phyloP scores from a whole-genome alignment of 2,329 filamentous ascomycete species.

The Monosporascus sp. region DNA sequence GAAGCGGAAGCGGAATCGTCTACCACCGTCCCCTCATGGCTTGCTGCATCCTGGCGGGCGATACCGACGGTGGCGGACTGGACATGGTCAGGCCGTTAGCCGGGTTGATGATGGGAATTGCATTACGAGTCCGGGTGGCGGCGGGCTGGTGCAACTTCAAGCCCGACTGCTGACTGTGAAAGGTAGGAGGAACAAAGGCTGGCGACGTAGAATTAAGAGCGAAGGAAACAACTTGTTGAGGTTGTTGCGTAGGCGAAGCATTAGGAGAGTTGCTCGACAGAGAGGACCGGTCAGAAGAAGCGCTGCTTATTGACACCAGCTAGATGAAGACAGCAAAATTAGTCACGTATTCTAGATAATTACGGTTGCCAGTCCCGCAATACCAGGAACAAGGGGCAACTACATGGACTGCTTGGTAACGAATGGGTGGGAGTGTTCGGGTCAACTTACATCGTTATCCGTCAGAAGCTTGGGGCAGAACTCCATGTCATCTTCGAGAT shows the following conservation, averaged over 20 bases:
- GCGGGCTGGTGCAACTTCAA: constrained; percentile 88
- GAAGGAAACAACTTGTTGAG: constrained; percentile 73
- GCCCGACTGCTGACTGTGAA: constrained; percentile 59
- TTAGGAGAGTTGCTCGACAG: constrained; percentile 91
- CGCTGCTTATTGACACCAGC: constrained; percentile 87
- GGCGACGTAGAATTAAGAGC: constrained; percentile 65
- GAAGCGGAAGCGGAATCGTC: constrained; percentile 30
- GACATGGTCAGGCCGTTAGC: constrained; percentile 82
- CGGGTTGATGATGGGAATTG: constrained; percentile 97
- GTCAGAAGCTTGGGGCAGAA: constrained; percentile 92
- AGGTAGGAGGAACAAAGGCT: constrained; percentile 59
- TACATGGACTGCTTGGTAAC: constrained; percentile 1
- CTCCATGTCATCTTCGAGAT: constrained; percentile 91
- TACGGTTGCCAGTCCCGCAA: too few relatives aligned
- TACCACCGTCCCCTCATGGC: constrained; percentile 51
- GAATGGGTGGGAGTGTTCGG: background rate
- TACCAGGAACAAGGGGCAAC: background rate
- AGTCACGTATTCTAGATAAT: too few relatives aligned
- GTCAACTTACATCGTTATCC: constrained; percentile 76
- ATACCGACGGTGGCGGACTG: constrained; percentile 74
- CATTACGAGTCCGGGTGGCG: constrained; percentile 84
- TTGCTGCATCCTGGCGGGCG: constrained; percentile 57
- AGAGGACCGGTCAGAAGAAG: constrained; percentile 86
- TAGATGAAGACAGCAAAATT: constrained; percentile 35
- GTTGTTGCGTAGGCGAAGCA: constrained; percentile 84